phyloP scores from a whole-genome alignment of 2,329 filamentous ascomycete genomes.

The Penicillium sp. region DNA sequence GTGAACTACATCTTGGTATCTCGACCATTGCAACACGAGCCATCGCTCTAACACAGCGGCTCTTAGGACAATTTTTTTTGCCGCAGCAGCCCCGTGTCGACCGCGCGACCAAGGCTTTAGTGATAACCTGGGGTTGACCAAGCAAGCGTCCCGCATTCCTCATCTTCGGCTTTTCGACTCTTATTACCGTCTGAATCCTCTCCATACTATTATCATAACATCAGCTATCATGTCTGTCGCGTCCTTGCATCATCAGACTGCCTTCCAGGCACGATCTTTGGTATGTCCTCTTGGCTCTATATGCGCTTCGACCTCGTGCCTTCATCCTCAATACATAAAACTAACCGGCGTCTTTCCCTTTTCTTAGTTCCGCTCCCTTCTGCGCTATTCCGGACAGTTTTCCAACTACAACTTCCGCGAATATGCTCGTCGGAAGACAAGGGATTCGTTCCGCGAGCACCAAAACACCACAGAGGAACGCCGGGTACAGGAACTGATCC shows the following conservation, averaged over 20 bases:
- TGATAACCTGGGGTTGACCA: constrained; percentile 1
- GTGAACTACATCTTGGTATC: not conserved
- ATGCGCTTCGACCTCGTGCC: not conserved
- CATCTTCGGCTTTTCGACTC: not conserved
- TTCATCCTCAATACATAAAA: not conserved
- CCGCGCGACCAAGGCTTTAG: not conserved
- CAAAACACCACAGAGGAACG: constrained; percentile 69
- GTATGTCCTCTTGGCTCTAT: constrained; percentile 31
- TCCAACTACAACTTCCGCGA: constrained; percentile 96
- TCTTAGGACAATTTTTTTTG: not conserved
- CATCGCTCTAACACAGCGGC: not conserved
- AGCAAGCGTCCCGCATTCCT: not conserved
- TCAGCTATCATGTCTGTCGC: constrained; percentile 45
- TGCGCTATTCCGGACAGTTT: constrained; percentile 84
- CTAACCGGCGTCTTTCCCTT: not conserved
- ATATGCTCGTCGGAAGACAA: constrained; percentile 87
- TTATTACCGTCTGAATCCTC: not conserved
- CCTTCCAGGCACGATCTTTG: constrained; percentile 50
- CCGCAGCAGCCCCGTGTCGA: not conserved
- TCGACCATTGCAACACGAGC: not conserved
- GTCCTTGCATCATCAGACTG: constrained; percentile 42
- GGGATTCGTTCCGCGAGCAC: constrained; percentile 86
- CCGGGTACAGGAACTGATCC: constrained; percentile 81
- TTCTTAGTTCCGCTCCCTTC: constrained; percentile 80
- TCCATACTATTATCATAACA: constrained; percentile 1